Conservation (phyloP, 1,139 yeast species). For the Candida gigantensis region DNA sequence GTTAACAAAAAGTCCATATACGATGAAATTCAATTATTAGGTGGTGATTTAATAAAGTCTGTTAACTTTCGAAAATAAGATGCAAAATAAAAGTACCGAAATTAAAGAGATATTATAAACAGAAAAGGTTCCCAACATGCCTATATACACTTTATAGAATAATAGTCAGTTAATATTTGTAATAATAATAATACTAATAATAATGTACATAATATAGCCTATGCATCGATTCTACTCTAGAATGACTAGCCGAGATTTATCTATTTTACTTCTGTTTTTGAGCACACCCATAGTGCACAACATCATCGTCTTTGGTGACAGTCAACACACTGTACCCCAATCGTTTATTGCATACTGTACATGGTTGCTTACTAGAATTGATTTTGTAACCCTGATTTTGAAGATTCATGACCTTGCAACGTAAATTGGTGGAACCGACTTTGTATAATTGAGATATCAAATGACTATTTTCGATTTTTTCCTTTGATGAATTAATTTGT, state of each 20-base stretch:
- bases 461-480: conserved; percentile 27
- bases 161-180: too few relatives aligned
- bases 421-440: conserved; percentile 36
- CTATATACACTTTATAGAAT: too few relatives aligned
- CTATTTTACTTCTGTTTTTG: conserved; percentile 5
- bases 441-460: conserved; percentile 37
- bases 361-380: conserved; percentile 42
- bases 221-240: too few relatives aligned
- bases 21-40: conserved; percentile 70
- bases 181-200: conserved; percentile 5
- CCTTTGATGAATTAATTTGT: conserved; percentile 41
- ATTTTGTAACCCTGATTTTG: conserved; percentile 38
- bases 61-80: conserved; percentile 20
- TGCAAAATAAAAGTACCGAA: neutral
- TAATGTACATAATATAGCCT: conserved; percentile 6
- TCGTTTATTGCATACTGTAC: conserved; percentile 60
- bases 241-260: too few relatives aligned
- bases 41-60: conserved; percentile 62
- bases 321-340: conserved; percentile 66
- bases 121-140: too few relatives aligned
- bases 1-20: conserved; percentile 76
- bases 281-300: conserved; percentile 72
- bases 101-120: neutral
- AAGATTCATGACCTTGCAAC: conserved; percentile 37
- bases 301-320: conserved; percentile 48